Evolutionary conservation across 805 yeast species (phyloP).

Genomic region (Pichia paraexigua): DNA sequence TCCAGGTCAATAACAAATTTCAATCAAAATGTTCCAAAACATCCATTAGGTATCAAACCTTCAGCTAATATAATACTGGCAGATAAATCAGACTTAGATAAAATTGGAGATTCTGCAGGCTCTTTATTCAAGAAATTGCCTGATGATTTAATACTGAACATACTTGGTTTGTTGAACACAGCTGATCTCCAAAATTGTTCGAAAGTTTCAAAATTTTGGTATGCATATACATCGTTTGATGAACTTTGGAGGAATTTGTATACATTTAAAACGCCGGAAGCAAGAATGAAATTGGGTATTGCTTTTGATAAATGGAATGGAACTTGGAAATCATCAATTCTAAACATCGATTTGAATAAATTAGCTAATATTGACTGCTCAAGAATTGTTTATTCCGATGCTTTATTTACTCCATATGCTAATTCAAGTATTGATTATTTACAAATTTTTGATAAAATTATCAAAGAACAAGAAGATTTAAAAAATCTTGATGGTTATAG

Average conservation of each 20-base stretch:
- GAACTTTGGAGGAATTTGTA: conserved; percentile 72
- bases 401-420: conserved; percentile 76
- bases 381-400: conserved; percentile 56
- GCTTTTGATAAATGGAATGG: conserved; percentile 52
- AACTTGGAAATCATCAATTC: conserved; percentile 66
- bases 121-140: conserved; percentile 36
- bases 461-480: conserved; percentile 35
- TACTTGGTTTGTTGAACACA: conserved; percentile 43
- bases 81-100: conserved; percentile 11
- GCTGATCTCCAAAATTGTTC: conserved; percentile 44
- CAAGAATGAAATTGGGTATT: conserved; percentile 1
- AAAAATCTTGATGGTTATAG: conserved; percentile 9
- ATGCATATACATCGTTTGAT: conserved; percentile 68
- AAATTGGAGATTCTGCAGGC: conserved; percentile 42
- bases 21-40: conserved; percentile 31
- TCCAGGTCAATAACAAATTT: not conserved
- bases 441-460: conserved; percentile 38
- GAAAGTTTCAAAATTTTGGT: conserved; percentile 56
- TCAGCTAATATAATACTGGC: conserved; percentile 47
- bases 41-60: conserved; percentile 71
- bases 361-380: conserved; percentile 34
- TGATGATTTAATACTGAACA: conserved; percentile 55
- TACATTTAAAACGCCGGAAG: conserved; percentile 18
- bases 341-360: conserved; percentile 26
- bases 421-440: conserved; percentile 63